Evolutionary conservation across 2,329 filamentous ascomycete species (phyloP).

Genomic region (Neonectria coccinea): DNA sequence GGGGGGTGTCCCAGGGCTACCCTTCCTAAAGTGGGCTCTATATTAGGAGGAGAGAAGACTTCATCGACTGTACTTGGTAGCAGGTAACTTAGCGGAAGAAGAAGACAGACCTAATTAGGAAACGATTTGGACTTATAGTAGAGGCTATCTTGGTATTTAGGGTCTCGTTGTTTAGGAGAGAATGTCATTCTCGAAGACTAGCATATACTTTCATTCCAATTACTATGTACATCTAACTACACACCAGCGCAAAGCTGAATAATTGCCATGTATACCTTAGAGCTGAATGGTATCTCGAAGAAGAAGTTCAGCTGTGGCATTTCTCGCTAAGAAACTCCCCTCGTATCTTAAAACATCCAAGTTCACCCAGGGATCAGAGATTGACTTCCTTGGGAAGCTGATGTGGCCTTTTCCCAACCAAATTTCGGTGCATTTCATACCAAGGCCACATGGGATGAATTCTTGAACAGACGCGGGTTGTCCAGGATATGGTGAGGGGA

Average conservation of each 20-base stretch:
- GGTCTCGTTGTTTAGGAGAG: too few relatives aligned
- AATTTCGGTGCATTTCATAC: background rate
- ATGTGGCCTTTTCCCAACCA: slow-evolving; percentile 21
- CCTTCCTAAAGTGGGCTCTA: too few relatives aligned
- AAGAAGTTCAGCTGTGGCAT: slow-evolving; percentile 22
- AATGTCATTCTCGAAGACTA: background rate
- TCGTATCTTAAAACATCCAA: slow-evolving; percentile 27
- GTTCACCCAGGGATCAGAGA: slow-evolving; percentile 24
- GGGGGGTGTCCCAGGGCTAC: too few relatives aligned
- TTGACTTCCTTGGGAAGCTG: slow-evolving; percentile 19
- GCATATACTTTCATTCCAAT: background rate
- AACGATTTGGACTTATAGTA: too few relatives aligned
- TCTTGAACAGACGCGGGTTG: slow-evolving; percentile 18
- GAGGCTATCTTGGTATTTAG: too few relatives aligned
- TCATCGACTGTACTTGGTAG: too few relatives aligned
- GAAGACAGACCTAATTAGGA: too few relatives aligned
- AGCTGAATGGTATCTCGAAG: slow-evolving; percentile 16
- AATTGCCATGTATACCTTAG: background rate
- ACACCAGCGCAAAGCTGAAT: background rate
- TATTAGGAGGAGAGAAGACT: too few relatives aligned
- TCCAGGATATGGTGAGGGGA: slow-evolving; percentile 17
- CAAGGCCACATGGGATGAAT: slow-evolving; percentile 4
- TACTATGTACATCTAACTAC: background rate
- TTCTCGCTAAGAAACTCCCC: slow-evolving; percentile 22
- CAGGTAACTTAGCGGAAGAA: too few relatives aligned